These are phyloP conservation scores for Triangularia setosa DNA, from an alignment of 2,329 filamentous ascomycete species.

Conservation along the genomic window DNA sequence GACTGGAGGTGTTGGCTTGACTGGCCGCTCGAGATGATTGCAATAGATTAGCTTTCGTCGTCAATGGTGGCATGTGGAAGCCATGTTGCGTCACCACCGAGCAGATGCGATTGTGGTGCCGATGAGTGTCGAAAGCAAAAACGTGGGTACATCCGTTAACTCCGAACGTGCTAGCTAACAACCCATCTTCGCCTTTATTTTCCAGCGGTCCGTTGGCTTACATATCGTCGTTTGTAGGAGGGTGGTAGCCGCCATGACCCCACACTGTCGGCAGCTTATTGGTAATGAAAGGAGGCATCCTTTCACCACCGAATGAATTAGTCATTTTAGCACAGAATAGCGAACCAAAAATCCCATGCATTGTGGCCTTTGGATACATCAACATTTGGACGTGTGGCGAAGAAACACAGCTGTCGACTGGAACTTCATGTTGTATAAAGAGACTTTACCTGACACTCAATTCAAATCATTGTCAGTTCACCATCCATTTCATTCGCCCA, in stretches of 20 bases:
- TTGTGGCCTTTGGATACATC: background rate
- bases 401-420: background rate
- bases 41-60: conserved; percentile 4
- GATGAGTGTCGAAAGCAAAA: too few species aligned
- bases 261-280: background rate
- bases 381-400: background rate
- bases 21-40: conserved; percentile 17
- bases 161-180: background rate
- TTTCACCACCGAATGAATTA: background rate
- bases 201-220: too few species aligned
- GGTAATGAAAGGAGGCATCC: background rate
- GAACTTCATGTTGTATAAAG: background rate
- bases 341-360: background rate
- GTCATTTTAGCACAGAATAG: background rate
- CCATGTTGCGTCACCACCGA: background rate
- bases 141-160: too few species aligned
- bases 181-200: too few species aligned
- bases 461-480: background rate
- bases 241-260: background rate
- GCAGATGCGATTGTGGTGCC: too few species aligned
- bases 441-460: background rate
- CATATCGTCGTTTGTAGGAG: background rate
- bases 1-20: conserved; percentile 28
- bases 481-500: background rate
- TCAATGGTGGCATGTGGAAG: background rate